phyloP scores from a whole-genome alignment of 2,329 filamentous ascomycete species.

The Dactylellina leptospora region DNA sequence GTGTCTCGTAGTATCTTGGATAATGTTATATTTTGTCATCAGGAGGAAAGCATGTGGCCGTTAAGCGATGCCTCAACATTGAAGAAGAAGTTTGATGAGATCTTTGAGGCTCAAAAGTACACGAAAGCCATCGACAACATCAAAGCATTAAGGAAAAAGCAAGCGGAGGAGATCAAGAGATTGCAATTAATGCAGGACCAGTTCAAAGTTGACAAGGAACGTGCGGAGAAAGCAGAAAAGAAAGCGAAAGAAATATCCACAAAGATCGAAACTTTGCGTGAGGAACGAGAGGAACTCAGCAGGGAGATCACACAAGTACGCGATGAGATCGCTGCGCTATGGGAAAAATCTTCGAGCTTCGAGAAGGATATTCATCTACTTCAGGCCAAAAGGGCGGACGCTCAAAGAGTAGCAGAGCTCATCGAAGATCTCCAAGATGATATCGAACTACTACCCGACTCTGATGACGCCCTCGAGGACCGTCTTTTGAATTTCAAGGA shows the following conservation, averaged over 20 bases:
- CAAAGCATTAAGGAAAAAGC: conserved; percentile 82
- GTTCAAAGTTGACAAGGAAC: conserved; percentile 84
- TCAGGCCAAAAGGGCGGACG: conserved; percentile 13
- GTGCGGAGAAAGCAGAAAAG: conserved; percentile 70
- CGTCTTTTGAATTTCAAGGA: conserved; percentile 43
- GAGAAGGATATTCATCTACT: conserved; percentile 34
- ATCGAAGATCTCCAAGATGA: conserved; percentile 40
- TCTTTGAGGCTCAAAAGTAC: conserved; percentile 96
- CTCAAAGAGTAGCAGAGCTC: conserved; percentile 11
- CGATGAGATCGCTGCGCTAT: conserved; percentile 28
- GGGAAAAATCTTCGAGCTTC: conserved; percentile 31
- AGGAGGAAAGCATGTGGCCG: conserved; percentile 97
- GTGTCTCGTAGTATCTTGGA: conserved; percentile 91
- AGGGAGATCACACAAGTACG: conserved; percentile 32
- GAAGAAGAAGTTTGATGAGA: conserved; percentile 96
- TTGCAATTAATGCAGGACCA: conserved; percentile 79
- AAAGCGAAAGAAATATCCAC: conserved; percentile 43
- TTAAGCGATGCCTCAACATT: conserved; percentile 85
- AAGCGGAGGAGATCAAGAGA: conserved; percentile 76
- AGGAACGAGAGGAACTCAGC: conserved; percentile 40
- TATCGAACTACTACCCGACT: conserved; percentile 33
- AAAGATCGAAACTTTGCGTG: conserved; percentile 37
- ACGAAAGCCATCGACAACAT: conserved; percentile 97
- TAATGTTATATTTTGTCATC: conserved; percentile 97
- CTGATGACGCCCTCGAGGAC: conserved; percentile 40